Percentiles rank a stretch among this genome's conserved stretches.
These are phyloP conservation scores for Andalucia godoyi DNA, from an alignment of 78 protist genomes.

Conservation along the genomic window DNA sequence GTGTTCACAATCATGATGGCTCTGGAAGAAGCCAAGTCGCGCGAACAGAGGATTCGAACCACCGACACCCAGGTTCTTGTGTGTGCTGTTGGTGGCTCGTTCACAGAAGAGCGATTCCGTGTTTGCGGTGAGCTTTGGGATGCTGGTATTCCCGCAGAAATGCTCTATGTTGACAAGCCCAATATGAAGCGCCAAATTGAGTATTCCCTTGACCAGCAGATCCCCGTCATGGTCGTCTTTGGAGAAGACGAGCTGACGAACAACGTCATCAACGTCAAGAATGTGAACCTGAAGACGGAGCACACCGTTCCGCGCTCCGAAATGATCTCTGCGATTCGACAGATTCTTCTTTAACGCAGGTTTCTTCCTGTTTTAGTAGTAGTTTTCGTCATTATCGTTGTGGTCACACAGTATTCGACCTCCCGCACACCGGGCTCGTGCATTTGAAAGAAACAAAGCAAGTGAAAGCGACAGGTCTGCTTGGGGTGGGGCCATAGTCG, in stretches of 20 bases:
- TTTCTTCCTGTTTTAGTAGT: too few species aligned
- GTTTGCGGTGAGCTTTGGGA: constrained; percentile 47
- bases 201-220: constrained; percentile 11
- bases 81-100: not conserved
- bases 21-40: too few species aligned
- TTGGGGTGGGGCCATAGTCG: too few species aligned
- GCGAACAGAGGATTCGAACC: not conserved
- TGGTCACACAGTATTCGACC: too few species aligned
- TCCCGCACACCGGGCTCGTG: too few species aligned
- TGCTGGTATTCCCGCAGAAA: constrained; percentile 38
- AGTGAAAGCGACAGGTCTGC: too few species aligned
- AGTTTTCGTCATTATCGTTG: too few species aligned
- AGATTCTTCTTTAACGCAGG: too few species aligned
- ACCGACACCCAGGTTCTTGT: constrained; percentile 36
- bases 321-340: too few species aligned
- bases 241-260: constrained; percentile 55
- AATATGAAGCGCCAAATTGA: constrained; percentile 35
- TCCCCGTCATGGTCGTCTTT: constrained; percentile 42
- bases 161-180: constrained; percentile 37
- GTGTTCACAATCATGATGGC: constrained; percentile 58
- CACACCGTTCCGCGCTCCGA: not conserved
- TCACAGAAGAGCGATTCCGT: constrained; percentile 31
- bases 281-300: not conserved
- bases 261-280: constrained; percentile 31
- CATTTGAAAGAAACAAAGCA: too few species aligned